Base-by-base conservation (phyloP, 2,329 filamentous ascomycete genomes). In the Drechslera avenae region DNA sequence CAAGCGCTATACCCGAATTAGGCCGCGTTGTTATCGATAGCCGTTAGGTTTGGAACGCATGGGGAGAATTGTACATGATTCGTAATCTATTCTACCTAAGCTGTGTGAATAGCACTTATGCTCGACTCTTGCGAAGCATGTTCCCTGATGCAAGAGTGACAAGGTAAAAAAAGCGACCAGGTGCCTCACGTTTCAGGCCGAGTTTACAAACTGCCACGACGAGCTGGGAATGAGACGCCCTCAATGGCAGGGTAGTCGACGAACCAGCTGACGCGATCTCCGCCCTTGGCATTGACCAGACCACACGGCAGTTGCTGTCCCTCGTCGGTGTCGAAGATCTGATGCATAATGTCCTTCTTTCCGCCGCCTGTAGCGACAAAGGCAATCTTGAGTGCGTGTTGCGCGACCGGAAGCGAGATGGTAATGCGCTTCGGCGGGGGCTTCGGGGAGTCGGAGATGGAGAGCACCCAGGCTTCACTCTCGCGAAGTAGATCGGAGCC, bases 191-290 rank as follows among this genome's bases (percentile, higher is more conserved):
- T 16, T 17, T 5, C 18, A 8, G 34, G 17, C 17, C 14, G n/a
- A n/a, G n/a, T 47, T 76, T 69, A 86, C 54, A 87, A 73, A 66
- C 81, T 87, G 16, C 89, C 86, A 62, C 89, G 86, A 69, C 88
- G 68, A 21, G 67, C 83, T 18, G 92, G 90, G 70, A 90, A 97
- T 54, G 81, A 79, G 10, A 99, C 90, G 4, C 90, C 91, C 68
- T 96, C 88, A 10, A 95, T 86, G 39, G 94, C 93, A 4, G 89
- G 80, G 67, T 86, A 82, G 72, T 97, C 94, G 35, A 92, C 91
- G 72, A 99, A 97, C 94, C 94, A 99, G 76, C 86, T 94, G 68
- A 91, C 91, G 66, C 91, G 88, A 59, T 96, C 91, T 36, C 89
- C 90, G 3, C 85, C 88, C 34, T 84, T 85, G 64, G 89, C 84